These are phyloP conservation scores for Penicillium corylophilum DNA, from an alignment of 2,329 filamentous ascomycete genomes.

Conservation along the genomic window DNA sequence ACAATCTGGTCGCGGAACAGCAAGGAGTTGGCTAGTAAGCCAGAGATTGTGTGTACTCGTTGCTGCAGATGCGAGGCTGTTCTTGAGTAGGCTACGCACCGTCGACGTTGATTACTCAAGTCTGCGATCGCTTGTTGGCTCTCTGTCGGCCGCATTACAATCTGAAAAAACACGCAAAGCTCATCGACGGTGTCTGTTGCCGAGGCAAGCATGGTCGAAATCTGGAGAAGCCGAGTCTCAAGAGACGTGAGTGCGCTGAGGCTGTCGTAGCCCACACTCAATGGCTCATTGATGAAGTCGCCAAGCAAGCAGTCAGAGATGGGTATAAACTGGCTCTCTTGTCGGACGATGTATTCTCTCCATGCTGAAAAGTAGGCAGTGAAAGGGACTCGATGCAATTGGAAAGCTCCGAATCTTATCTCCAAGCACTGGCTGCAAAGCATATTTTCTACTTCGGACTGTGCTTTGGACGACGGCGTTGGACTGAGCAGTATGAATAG, in stretches of 20 bases:
- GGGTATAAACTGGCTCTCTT: slow-evolving; percentile 25
- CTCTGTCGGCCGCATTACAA: not conserved
- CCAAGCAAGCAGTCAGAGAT: slow-evolving; percentile 14
- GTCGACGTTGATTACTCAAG: slow-evolving; percentile 2
- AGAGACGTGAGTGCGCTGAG: slow-evolving; percentile 1
- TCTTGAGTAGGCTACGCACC: slow-evolving; percentile 15
- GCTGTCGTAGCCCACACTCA: slow-evolving; percentile 1
- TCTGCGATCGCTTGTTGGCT: not conserved
- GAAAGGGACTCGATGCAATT: slow-evolving; percentile 29
- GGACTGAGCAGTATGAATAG: slow-evolving; percentile 26
- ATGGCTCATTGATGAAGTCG: slow-evolving; percentile 14
- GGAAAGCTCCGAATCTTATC: slow-evolving; percentile 17
- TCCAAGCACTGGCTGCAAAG: not conserved
- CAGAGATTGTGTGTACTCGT: slow-evolving; percentile 16
- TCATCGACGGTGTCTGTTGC: slow-evolving; percentile 12
- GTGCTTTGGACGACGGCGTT: slow-evolving; percentile 5
- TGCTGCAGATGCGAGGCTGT: slow-evolving; percentile 20
- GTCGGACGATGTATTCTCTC: slow-evolving; percentile 29
- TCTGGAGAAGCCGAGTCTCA: slow-evolving; percentile 22
- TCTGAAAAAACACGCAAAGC: not conserved
- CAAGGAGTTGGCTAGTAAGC: slow-evolving; percentile 24
- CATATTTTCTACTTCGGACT: slow-evolving; percentile 1
- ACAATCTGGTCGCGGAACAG: slow-evolving; percentile 7
- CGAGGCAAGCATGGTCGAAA: slow-evolving; percentile 20
- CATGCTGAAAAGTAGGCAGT: slow-evolving; percentile 30